Evolutionary conservation across 805 yeast species (phyloP).

Genomic region (Martiniozyma abietophila): DNA sequence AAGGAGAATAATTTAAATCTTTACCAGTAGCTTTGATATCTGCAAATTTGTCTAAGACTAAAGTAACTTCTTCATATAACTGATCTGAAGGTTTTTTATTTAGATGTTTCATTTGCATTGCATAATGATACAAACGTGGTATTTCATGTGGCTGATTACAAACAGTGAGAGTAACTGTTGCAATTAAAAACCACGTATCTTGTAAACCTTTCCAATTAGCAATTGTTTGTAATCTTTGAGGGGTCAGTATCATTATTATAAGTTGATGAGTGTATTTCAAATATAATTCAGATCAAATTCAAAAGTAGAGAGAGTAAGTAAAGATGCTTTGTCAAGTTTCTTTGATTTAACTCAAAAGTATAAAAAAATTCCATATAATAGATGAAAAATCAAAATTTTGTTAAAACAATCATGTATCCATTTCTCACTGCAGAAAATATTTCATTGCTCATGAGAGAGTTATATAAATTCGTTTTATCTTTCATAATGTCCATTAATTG

Average conservation of each 20-base stretch:
- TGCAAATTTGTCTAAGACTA: conserved; percentile 21
- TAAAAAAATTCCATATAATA: too few species aligned
- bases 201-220: conserved; percentile 47
- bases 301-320: neutral
- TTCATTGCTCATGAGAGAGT: too few species aligned
- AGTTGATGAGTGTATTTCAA: neutral
- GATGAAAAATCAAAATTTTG: too few species aligned
- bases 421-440: too few species aligned
- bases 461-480: too few species aligned
- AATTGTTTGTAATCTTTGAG: conserved; percentile 44
- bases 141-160: conserved; percentile 78
- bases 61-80: conserved; percentile 11
- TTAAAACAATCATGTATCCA: too few species aligned
- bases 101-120: conserved; percentile 28
- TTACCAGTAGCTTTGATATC: conserved; percentile 15
- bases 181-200: conserved; percentile 64
- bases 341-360: too few species aligned
- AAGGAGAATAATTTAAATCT: conserved; percentile 12
- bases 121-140: conserved; percentile 65
- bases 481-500: too few species aligned
- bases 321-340: too few species aligned
- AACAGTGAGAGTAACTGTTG: conserved; percentile 73
- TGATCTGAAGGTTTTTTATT: conserved; percentile 12
- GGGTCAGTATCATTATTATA: conserved; percentile 34
- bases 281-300: neutral